These are phyloP conservation scores for Thyridium curvatum DNA, from an alignment of 2,329 filamentous ascomycete genomes.

Conservation along the genomic window DNA sequence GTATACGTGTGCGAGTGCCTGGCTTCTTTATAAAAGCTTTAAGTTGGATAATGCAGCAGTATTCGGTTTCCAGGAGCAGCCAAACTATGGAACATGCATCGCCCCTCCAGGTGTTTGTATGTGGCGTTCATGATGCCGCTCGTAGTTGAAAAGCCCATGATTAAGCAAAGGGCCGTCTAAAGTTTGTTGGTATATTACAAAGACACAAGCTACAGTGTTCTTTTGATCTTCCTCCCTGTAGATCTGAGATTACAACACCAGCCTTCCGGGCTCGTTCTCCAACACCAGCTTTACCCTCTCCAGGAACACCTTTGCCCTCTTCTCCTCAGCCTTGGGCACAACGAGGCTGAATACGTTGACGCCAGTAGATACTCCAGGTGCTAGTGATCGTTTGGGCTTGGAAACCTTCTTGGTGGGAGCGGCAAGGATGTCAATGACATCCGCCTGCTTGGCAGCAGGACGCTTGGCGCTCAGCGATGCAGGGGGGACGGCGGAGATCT, in stretches of 20 bases:
- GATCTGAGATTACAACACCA: constrained; percentile 49
- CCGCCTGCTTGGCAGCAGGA: constrained; percentile 45
- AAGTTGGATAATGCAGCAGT: too few relatives aligned
- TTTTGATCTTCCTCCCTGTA: not conserved
- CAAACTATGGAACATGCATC: too few relatives aligned
- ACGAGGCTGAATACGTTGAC: constrained; percentile 76
- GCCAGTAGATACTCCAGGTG: constrained; percentile 44
- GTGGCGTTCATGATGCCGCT: too few relatives aligned
- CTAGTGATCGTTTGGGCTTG: constrained; percentile 17
- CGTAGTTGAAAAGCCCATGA: too few relatives aligned
- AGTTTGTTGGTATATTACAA: too few relatives aligned
- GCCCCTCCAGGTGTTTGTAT: too few relatives aligned
- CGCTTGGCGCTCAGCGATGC: constrained; percentile 24
- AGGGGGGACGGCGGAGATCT: constrained; percentile 56
- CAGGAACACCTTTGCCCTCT: constrained; percentile 74
- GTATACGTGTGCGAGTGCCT: too few relatives aligned
- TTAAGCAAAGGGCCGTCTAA: too few relatives aligned
- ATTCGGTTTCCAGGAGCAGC: too few relatives aligned
- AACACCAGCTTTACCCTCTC: constrained; percentile 80
- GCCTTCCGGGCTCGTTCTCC: constrained; percentile 70
- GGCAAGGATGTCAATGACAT: constrained; percentile 74
- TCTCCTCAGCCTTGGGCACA: constrained; percentile 74
- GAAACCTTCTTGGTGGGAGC: constrained; percentile 22
- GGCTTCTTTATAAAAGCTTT: too few relatives aligned
- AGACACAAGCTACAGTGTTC: too few relatives aligned